Base-by-base conservation (phyloP, 73 alveolate species). In the Halteria grandinella region DNA sequence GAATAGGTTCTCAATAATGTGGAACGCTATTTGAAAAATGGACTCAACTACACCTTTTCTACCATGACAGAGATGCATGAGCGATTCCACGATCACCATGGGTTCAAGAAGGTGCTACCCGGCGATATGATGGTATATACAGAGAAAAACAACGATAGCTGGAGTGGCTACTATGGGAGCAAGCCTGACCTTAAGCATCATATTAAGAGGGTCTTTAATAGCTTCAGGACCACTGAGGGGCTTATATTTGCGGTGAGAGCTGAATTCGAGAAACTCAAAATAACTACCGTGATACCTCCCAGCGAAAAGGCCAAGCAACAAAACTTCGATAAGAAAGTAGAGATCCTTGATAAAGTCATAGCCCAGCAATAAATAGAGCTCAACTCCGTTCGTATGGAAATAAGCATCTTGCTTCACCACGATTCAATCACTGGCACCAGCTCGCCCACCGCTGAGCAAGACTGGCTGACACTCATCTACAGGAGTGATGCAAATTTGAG, bases 341-440 rank as follows among this genome's bases (percentile, higher is more conserved):
- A n/a, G n/a, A n/a, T n/a, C n/a, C n/a, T n/a, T n/a, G n/a, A n/a
- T n/a, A n/a, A n/a, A n/a, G n/a, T n/a, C n/a, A n/a, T 66, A n/a
- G 24, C 23, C 28, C 8, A 12, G 11, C 29, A 66, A 28, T 18
- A 45, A 4, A 66, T 8, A 14, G 66, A 41, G 45, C 43, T 66
- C 3, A 48, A 66, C 21, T 32, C 23, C 12, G 29, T 28, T 31
- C 15, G 66, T 12, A 44, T 32, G 29, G 80, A 66, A 24, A 66
- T 66, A 2, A 29, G 62, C 8, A 66, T 66, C 14, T 45, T 66
- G 25, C 15, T 83, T 39, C 93, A 88, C 73, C 95, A 88, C 74
- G 92, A 88, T 82, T 85, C 95, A 0, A 88, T 88, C 21, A 82
- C 89, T 63, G 95, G 95, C 25, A 88, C 95, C 54, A 25, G 66